phyloP scores from a whole-genome alignment of 2,329 filamentous ascomycete genomes.

The Cladosporium halotolerans region DNA sequence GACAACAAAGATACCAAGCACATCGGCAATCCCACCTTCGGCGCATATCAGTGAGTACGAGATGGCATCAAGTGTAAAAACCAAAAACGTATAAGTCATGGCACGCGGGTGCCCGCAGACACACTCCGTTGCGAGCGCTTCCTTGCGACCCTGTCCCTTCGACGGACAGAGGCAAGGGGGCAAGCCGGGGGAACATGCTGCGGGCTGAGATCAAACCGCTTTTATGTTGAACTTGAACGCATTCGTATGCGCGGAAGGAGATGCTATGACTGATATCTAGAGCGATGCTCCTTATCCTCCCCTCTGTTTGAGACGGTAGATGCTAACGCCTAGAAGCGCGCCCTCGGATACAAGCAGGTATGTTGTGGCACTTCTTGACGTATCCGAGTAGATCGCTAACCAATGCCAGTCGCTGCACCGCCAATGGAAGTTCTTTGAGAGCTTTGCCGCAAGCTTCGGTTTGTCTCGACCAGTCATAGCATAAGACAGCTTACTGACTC shows the following conservation, averaged over 20 bases:
- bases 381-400: slow-evolving; percentile 12
- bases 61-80: slow-evolving; percentile 21
- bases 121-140: not conserved
- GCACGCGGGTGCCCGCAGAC: slow-evolving; percentile 31
- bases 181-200: slow-evolving; percentile 19
- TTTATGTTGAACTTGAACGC: slow-evolving; percentile 31
- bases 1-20: slow-evolving; percentile 1
- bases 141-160: slow-evolving; percentile 5
- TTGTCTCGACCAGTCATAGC: slow-evolving; percentile 13
- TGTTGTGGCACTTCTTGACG: slow-evolving; percentile 16
- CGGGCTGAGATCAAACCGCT: slow-evolving; percentile 34
- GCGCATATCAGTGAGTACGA: slow-evolving; percentile 27
- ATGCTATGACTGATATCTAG: slow-evolving; percentile 31
- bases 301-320: slow-evolving; percentile 9
- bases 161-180: slow-evolving; percentile 7
- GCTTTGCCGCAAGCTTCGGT: slow-evolving; percentile 56
- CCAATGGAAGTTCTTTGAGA: slow-evolving; percentile 52
- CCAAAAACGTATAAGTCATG: slow-evolving; percentile 25
- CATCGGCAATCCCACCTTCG: slow-evolving; percentile 16
- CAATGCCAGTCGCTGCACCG: slow-evolving; percentile 47
- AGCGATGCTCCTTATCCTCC: slow-evolving; percentile 23
- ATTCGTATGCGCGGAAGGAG: slow-evolving; percentile 37
- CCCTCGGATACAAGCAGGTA: slow-evolving; percentile 52
- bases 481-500: slow-evolving; percentile 12
- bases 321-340: slow-evolving; percentile 33